Evolutionary conservation across 306 rosid genomes (phyloP).

Genomic region (Corylus heterophylla): DNA sequence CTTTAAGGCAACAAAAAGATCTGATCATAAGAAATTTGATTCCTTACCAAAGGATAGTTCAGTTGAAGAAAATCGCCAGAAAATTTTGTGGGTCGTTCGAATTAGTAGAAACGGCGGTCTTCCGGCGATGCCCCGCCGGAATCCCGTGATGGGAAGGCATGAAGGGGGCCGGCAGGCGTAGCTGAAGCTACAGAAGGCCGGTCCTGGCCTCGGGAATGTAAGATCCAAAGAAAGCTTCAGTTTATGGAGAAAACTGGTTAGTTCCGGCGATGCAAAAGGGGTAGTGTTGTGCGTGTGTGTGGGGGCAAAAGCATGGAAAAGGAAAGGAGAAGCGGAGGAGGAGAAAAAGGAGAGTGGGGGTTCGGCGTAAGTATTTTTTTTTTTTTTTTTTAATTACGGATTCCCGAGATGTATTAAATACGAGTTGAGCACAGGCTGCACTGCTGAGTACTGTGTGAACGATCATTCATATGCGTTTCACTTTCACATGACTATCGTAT

Average conservation of each 20-base stretch:
- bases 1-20: neutral
- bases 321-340: neutral
- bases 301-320: too few species aligned
- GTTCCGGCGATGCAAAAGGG: too few species aligned
- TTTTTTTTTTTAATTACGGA: too few species aligned
- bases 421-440: too few species aligned
- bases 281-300: too few species aligned
- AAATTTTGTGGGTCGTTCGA: neutral
- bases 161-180: neutral
- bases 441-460: too few species aligned
- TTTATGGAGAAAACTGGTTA: neutral
- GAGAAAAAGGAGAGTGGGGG: neutral
- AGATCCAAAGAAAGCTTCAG: neutral
- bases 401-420: too few species aligned
- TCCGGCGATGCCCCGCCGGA: neutral
- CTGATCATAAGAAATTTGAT: neutral
- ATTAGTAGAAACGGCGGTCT: neutral
- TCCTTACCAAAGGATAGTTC: neutral
- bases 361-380: neutral
- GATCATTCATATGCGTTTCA: too few species aligned
- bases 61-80: neutral
- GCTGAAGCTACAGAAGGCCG: neutral
- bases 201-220: neutral
- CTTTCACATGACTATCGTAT: too few species aligned
- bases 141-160: neutral